phyloP scores from a whole-genome alignment of 2,329 filamentous ascomycete species.

The Fusarium scirpi region DNA sequence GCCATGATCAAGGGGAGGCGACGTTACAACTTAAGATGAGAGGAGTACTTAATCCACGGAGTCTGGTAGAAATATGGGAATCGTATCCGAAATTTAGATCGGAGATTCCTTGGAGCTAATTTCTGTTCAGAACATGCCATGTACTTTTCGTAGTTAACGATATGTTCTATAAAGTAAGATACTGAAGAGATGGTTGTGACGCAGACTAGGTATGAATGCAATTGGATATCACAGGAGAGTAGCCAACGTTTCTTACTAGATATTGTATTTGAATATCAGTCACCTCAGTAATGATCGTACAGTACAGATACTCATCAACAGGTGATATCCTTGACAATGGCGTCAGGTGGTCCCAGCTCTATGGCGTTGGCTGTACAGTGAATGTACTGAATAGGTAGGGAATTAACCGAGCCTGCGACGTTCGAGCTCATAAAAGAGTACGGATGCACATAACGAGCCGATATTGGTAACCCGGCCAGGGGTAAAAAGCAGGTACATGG shows the following conservation, averaged over 20 bases:
- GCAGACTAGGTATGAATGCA: neutral
- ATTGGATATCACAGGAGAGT: neutral
- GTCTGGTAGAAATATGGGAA: neutral
- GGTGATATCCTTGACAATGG: slow-evolving; percentile 25
- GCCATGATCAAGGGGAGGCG: neutral
- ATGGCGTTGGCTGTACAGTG: slow-evolving; percentile 17
- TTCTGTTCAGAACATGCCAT: neutral
- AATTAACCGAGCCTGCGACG: slow-evolving; percentile 4
- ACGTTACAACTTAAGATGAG: neutral
- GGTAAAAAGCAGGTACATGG: slow-evolving; percentile 24
- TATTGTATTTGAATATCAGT: neutral
- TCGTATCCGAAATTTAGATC: neutral
- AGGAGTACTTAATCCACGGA: neutral
- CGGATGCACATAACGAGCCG: slow-evolving; percentile 14
- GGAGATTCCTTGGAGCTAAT: slow-evolving; percentile 1
- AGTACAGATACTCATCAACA: neutral
- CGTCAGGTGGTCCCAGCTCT: slow-evolving; percentile 23
- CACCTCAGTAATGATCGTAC: neutral
- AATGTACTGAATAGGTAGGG: neutral
- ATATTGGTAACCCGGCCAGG: slow-evolving; percentile 17
- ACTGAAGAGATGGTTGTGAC: neutral
- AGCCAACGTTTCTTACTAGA: neutral
- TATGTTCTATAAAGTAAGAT: neutral
- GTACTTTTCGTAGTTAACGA: neutral
- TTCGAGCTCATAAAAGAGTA: slow-evolving; percentile 11